These are phyloP conservation scores for Syzygium jambos DNA, from an alignment of 345 rosid species.

Conservation along the genomic window DNA sequence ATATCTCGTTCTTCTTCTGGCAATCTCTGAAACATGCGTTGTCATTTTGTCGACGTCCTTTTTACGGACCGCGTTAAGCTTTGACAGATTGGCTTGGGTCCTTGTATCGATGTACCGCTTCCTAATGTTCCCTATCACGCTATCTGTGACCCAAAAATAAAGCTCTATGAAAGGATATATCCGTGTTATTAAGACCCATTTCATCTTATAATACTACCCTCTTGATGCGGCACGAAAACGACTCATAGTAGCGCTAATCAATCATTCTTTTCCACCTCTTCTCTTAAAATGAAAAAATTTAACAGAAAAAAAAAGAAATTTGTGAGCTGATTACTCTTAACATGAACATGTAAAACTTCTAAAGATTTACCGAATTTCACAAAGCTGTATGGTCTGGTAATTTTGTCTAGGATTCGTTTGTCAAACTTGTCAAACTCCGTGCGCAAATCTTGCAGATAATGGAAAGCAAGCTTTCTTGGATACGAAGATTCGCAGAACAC, in stretches of 20 bases:
- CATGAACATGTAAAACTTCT: background rate
- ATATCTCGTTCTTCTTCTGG: constrained; percentile 20
- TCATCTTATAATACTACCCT: background rate
- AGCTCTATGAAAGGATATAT: background rate
- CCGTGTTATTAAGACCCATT: background rate
- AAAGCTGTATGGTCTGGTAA: constrained; percentile 46
- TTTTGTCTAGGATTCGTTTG: constrained; percentile 11
- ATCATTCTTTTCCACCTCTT: background rate
- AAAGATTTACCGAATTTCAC: constrained; percentile 29
- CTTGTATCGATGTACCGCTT: constrained; percentile 52
- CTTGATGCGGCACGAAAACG: background rate
- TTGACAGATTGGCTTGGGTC: constrained; percentile 47
- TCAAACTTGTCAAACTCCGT: constrained; percentile 40
- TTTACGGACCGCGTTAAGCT: constrained; percentile 25
- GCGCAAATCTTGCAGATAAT: constrained; percentile 41
- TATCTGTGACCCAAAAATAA: constrained; percentile 7
- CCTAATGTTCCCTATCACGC: constrained; percentile 32
- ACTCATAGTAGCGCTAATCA: background rate
- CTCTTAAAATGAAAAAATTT: background rate
- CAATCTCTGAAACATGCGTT: constrained; percentile 26
- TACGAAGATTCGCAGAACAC: constrained; percentile 46
- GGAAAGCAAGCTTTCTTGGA: constrained; percentile 62
- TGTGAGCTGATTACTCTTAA: background rate
- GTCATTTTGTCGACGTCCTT: constrained; percentile 17
- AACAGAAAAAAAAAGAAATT: background rate